Evolutionary conservation across 441 rosid species (phyloP), one percentile per base, ranked within the genome.

Genomic region (Bocquillonia castaneifolia): DNA sequence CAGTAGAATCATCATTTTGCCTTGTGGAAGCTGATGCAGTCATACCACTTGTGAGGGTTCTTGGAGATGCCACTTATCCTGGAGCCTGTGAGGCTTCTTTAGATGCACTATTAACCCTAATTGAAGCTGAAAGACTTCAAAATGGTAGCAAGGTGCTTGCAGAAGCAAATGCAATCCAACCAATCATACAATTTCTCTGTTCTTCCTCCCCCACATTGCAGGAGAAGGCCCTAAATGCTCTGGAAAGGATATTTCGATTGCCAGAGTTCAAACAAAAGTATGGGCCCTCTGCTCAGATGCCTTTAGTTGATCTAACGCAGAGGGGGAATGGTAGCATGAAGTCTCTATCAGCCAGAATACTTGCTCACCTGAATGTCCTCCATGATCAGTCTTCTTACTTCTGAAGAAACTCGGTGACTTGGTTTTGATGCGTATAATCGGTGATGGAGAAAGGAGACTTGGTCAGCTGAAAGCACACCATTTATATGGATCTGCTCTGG

Each of bases 291-390:
- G 89, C 89, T 50, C 89, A 85, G 73, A 78, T 76, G 76, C 84
- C 83, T 53, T 74, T 87, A 55, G 88, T 87, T 59, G 89, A 87
- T 66, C 68, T 87, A 71, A 85, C 89, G 7, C 89, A 80, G 74
- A 76, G 86, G 20, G 92, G 89, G 29, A 85, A 64, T 74, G 75
- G 73, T 59, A 83, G 69, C 28, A 70, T 78, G 82, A 87, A 78
- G 78, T 83, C 89, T 56, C 81, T 85, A 63, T 69, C 92, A 0
- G 92, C 92, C 67, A 78, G 84, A 67, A 78, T 82, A 68, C 88
- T 87, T 54, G 88, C 92, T 75, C 89, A 83, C 72, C 73, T 87
- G 82, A 76, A 87, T 65, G 84, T 85, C 56, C 87, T 87, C 68
- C 89, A 78, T 47, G 81, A 83, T 13, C 88, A 85, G 50, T 87